Evolutionary conservation across 768 basidiomycete genomes (phyloP), one percentile per base, ranked within the genome.

Genomic region (Botryobasidium botryosum): DNA sequence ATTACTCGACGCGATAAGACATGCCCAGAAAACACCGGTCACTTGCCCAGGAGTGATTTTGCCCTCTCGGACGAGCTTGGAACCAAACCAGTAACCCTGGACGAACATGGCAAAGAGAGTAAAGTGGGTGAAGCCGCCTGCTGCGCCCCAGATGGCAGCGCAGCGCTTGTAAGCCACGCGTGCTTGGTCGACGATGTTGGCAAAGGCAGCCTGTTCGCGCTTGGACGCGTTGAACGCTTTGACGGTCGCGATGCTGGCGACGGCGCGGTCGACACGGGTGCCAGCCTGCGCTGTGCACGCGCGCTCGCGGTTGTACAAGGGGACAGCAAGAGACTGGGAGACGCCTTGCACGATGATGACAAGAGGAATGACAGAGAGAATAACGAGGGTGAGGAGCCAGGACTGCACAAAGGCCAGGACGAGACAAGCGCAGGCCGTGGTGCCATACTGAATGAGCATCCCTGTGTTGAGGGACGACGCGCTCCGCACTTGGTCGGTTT

Each of bases 21-120:
- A 90, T 0, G 92, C 90, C 91, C 92, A 97, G 60, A 97, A 99
- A 42, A 91, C 86, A n/a, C 82, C 77, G 79, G 90, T 91, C 50
- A 96, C 82, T 28, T 79, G 72, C 1, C 87, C 87, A 0, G 81
- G 64, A 3, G 63, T 62, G 43, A 74, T 68, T 50, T 68, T 73
- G 13, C 80, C 82, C 10, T 77, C 68, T n/a, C 75, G 62, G n/a
- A 99, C 87, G 42, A 94, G 70, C 56, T 81, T 78, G 2, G 80
- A 71, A 10, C 91, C 92, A 55, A 79, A 97, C 90, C 92, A 96
- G 62, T 97, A 97, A 0, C 79, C 90, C 55, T 88, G 80, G 6
- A 97, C 87, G 61, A 97, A 99, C 77, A 94, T 91, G 23, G 72
- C 72, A 69, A 90, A 78, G 54, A 81, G 72, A 46, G 81, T 68